Base-by-base conservation (phyloP, 768 basidiomycete species). In the Termitomyces sp. region DNA sequence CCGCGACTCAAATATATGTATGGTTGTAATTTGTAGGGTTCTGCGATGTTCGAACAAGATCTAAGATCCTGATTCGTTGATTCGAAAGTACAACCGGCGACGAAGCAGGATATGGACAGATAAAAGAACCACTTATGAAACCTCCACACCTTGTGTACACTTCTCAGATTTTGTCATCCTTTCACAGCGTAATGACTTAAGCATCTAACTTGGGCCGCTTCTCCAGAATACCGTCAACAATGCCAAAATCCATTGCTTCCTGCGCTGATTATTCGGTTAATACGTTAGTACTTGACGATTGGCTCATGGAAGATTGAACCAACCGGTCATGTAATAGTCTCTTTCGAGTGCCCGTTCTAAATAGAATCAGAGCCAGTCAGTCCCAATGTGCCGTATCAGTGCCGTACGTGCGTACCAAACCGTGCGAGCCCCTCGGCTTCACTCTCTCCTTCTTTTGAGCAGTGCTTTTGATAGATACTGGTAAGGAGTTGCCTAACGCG, bases 241-340 rank as follows among this genome's bases (percentile, higher is more conserved):
- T 90, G 43, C 95, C 95, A 72, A 98, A 98, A 38, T 86, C 81
- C 63, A 93, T 77, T 13, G 94, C 93, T 80, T 96, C 91, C 70
- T 88, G 85, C 5, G 95, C 92, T 86, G 72, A 67, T 66, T 60
- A 53, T 61, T 41, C 57, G 57, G 64, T 66, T 36, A 63, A 47
- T 30, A 58, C 26, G 20, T 10, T 48, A 57, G 54, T 30, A 65
- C 54, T 62, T 33, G 66, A 64, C 51, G 64, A 64, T 62, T 30
- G 50, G 30, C 40, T 5, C 23, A 49, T 26, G 56, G 28, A 60
- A 59, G 46, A 16, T 55, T 59, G 50, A 62, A 71, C 71, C 58
- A 63, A 87, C 89, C 88, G 60, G 94, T 96, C 91, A 98, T 89
- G 73, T 93, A 98, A 74, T 95, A 95, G 73, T 98, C 95, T 61